phyloP scores from a whole-genome alignment of 768 basidiomycete species.

The Tephrocybe rancida region DNA sequence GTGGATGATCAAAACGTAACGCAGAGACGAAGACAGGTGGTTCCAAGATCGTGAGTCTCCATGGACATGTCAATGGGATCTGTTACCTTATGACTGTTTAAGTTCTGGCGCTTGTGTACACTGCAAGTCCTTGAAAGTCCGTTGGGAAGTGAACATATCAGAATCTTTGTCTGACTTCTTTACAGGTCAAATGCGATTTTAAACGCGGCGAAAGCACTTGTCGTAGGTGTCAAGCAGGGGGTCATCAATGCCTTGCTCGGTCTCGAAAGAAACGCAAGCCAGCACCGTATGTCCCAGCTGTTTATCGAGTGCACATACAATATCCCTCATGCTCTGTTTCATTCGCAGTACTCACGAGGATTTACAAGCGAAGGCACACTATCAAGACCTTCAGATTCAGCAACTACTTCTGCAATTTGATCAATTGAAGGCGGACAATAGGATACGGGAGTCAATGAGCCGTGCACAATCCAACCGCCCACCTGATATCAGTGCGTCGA shows the following conservation, averaged over 20 bases:
- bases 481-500: slow-evolving; percentile 9
- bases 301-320: neutral
- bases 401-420: slow-evolving; percentile 46
- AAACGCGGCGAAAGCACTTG: slow-evolving; percentile 46
- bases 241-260: slow-evolving; percentile 47
- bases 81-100: neutral
- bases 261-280: slow-evolving; percentile 59
- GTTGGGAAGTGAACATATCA: slow-evolving; percentile 4
- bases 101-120: slow-evolving; percentile 58
- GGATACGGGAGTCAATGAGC: slow-evolving; percentile 43
- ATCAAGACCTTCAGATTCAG: slow-evolving; percentile 49
- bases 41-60: slow-evolving; percentile 21
- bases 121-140: slow-evolving; percentile 59
- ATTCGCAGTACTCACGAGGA: slow-evolving; percentile 56
- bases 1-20: slow-evolving; percentile 11
- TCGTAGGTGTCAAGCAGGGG: slow-evolving; percentile 48
- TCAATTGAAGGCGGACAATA: slow-evolving; percentile 37
- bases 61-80: neutral
- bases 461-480: slow-evolving; percentile 24
- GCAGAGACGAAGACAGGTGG: slow-evolving; percentile 10
- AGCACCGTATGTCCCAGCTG: slow-evolving; percentile 45
- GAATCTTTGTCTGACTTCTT: neutral
- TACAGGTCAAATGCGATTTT: slow-evolving; percentile 56
- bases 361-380: slow-evolving; percentile 45
- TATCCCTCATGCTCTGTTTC: neutral